Evolutionary conservation across 805 yeast species (phyloP).

Genomic region (Lachancea fermentati): DNA sequence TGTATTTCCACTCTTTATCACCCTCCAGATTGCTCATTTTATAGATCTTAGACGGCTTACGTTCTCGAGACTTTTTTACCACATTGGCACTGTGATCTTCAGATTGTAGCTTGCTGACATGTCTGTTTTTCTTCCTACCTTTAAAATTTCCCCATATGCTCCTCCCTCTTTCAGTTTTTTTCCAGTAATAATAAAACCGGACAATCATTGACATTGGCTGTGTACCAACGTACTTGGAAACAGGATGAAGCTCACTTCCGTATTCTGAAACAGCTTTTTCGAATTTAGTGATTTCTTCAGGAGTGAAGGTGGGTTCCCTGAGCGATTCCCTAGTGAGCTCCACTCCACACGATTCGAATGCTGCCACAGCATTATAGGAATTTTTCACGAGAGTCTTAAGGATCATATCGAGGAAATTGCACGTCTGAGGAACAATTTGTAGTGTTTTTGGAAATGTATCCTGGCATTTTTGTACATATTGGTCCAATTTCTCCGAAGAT

Average conservation of each 20-base stretch:
- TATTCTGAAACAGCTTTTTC: constrained; percentile 66
- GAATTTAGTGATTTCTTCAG: constrained; percentile 59
- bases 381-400: constrained; percentile 48
- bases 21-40: constrained; percentile 10
- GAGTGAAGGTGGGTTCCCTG: constrained; percentile 70
- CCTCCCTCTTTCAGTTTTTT: constrained; percentile 72
- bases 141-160: constrained; percentile 76
- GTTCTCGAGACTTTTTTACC: constrained; percentile 1
- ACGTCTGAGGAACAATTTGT: constrained; percentile 54
- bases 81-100: constrained; percentile 9
- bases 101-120: constrained; percentile 13
- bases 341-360: constrained; percentile 41
- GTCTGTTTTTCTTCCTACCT: constrained; percentile 61
- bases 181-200: constrained; percentile 86
- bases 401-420: constrained; percentile 78
- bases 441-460: constrained; percentile 51
- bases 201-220: constrained; percentile 77
- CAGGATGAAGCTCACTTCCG: constrained; percentile 78
- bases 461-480: constrained; percentile 48
- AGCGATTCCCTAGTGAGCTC: constrained; percentile 51
- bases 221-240: constrained; percentile 61
- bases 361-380: constrained; percentile 45
- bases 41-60: constrained; percentile 6
- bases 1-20: constrained; percentile 26
- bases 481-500: constrained; percentile 37